Conservation (phyloP, 805 yeast species). For the Isabelozyma gotoi region DNA sequence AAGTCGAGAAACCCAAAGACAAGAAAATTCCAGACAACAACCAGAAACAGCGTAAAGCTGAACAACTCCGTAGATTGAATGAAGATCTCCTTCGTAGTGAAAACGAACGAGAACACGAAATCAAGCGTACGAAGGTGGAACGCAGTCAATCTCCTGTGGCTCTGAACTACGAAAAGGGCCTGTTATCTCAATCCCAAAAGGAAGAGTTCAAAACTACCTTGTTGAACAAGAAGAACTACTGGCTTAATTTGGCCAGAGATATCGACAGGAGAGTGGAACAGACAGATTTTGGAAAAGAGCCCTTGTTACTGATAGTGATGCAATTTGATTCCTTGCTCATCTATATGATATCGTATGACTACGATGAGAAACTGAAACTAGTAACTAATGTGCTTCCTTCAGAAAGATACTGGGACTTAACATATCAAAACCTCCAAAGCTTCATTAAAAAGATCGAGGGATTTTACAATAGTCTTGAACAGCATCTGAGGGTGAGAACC, state of each 20-base stretch:
- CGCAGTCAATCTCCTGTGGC: conserved; percentile 1
- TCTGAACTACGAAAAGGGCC: neutral
- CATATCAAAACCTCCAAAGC: conserved; percentile 19
- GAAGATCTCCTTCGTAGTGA: conserved; percentile 16
- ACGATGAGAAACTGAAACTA: conserved; percentile 29
- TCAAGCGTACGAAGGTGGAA: conserved; percentile 2
- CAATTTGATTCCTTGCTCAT: conserved; percentile 27
- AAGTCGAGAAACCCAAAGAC: conserved; percentile 6
- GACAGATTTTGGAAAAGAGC: conserved; percentile 11
- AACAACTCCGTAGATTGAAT: conserved; percentile 17
- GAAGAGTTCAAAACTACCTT: conserved; percentile 9
- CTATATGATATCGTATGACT: conserved; percentile 26
- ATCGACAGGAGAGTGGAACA: conserved; percentile 4
- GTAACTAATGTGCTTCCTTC: conserved; percentile 23
- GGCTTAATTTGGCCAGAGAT: conserved; percentile 20
- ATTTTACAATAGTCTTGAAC: conserved; percentile 5
- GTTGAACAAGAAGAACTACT: conserved; percentile 13
- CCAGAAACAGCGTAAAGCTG: conserved; percentile 12
- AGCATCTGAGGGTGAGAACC: conserved; percentile 2
- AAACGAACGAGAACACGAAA: conserved; percentile 4
- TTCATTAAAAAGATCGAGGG: conserved; percentile 13
- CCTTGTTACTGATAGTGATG: conserved; percentile 19
- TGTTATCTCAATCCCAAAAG: conserved; percentile 4
- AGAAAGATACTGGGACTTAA: conserved; percentile 29
- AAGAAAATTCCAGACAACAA: neutral